Evolutionary conservation across 495 filamentous ascomycete genomes (phyloP).

Genomic region (Xylaria curta): DNA sequence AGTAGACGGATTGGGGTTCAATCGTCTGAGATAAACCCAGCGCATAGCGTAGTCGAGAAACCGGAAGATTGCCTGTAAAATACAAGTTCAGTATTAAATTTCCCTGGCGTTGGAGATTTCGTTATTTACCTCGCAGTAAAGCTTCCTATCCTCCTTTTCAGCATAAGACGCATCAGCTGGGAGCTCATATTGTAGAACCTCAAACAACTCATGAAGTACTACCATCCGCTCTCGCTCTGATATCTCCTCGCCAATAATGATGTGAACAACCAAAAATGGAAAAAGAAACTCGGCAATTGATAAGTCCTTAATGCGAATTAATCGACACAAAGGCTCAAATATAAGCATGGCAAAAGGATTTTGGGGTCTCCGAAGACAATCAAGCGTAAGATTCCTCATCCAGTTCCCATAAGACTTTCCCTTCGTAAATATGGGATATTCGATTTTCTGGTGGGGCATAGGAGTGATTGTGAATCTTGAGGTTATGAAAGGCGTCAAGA

Average conservation of each 20-base stretch:
- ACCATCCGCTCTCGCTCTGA: constrained; percentile 68
- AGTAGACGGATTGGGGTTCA: constrained; percentile 37
- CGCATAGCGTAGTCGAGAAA: constrained; percentile 88
- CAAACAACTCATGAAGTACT: constrained; percentile 72
- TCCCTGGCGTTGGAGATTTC: neutral
- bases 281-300: constrained; percentile 84
- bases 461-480: constrained; percentile 79
- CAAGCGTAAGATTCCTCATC: constrained; percentile 79
- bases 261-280: constrained; percentile 82
- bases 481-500: constrained; percentile 81
- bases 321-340: constrained; percentile 78
- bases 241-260: constrained; percentile 68
- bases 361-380: constrained; percentile 76
- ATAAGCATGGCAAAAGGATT: constrained; percentile 72
- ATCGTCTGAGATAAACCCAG: constrained; percentile 84
- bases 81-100: neutral
- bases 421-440: constrained; percentile 78
- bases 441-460: constrained; percentile 56
- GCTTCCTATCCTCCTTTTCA: constrained; percentile 72
- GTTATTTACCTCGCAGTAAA: constrained; percentile 77
- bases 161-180: constrained; percentile 56
- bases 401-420: constrained; percentile 73
- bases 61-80: constrained; percentile 78
- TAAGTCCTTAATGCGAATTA: constrained; percentile 82
- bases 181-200: constrained; percentile 69